phyloP scores from a whole-genome alignment of 306 rosid genomes.

The Crataegus laevigata region DNA sequence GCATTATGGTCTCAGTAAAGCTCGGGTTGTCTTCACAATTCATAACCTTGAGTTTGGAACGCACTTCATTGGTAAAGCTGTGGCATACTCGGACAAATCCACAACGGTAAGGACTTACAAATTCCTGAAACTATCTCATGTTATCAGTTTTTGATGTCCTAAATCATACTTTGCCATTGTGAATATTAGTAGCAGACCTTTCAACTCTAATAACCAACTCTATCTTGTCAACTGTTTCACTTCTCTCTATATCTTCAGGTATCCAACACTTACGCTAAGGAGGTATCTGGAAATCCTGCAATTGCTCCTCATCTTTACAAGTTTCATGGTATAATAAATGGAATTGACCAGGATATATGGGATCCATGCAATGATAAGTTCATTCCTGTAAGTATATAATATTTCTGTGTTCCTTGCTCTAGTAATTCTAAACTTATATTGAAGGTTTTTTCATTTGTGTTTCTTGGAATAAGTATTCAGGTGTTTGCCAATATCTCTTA shows the following conservation, averaged over 20 bases:
- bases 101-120: slow-evolving; percentile 68
- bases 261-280: slow-evolving; percentile 77
- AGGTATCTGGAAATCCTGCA: slow-evolving; percentile 60
- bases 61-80: slow-evolving; percentile 58
- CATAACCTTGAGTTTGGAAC: slow-evolving; percentile 98
- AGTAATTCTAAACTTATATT: neutral
- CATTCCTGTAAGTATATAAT: slow-evolving; percentile 66
- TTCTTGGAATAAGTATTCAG: neutral
- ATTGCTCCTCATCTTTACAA: slow-evolving; percentile 72
- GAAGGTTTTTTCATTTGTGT: neutral
- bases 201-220: neutral
- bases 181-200: neutral
- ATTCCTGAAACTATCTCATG: slow-evolving; percentile 4
- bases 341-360: slow-evolving; percentile 97
- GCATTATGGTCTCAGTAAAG: slow-evolving; percentile 78
- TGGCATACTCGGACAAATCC: slow-evolving; percentile 67
- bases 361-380: slow-evolving; percentile 77
- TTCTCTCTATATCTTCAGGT: slow-evolving; percentile 47
- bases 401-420: neutral
- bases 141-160: neutral
- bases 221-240: neutral
- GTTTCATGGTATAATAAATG: slow-evolving; percentile 94
- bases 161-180: neutral
- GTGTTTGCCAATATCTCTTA: neutral
- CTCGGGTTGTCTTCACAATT: slow-evolving; percentile 82